Evolutionary conservation across 768 basidiomycete genomes (phyloP).

Genomic region (Pleurotus salmoneostramineus): DNA sequence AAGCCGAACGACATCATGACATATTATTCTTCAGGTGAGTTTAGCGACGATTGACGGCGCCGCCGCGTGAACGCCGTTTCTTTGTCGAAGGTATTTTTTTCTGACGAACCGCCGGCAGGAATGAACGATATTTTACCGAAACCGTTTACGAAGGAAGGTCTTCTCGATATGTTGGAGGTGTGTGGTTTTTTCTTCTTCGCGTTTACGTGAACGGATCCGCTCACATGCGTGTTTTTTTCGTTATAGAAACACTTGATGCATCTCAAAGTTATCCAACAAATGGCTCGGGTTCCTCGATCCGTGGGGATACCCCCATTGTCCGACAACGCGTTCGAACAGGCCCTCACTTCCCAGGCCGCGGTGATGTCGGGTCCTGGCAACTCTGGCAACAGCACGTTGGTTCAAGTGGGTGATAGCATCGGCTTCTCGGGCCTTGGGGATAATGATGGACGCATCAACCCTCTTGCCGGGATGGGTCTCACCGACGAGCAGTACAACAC

Average conservation of each 20-base stretch:
- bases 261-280: constrained; percentile 81
- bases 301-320: constrained; percentile 63
- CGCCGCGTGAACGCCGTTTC: too few species aligned
- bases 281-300: constrained; percentile 60
- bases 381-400: constrained; percentile 13
- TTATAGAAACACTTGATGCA: constrained; percentile 81
- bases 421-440: constrained; percentile 23
- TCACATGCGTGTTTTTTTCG: neutral
- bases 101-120: constrained; percentile 32
- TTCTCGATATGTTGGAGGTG: constrained; percentile 91
- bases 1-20: constrained; percentile 92
- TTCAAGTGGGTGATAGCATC: constrained; percentile 14
- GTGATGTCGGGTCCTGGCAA: constrained; percentile 10
- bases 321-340: constrained; percentile 51
- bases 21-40: constrained; percentile 71
- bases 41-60: neutral
- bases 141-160: constrained; percentile 92
- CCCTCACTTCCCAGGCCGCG: constrained; percentile 39
- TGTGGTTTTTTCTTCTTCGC: neutral
- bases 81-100: too few species aligned
- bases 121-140: constrained; percentile 98
- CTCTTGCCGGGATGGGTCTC: constrained; percentile 83
- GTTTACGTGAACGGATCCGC: neutral
- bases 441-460: constrained; percentile 66
- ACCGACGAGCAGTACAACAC: constrained; percentile 84